Evolutionary conservation across 2,329 filamentous ascomycete genomes (phyloP), one percentile per base, ranked within the genome.

Genomic region (Colletotrichum sp.): DNA sequence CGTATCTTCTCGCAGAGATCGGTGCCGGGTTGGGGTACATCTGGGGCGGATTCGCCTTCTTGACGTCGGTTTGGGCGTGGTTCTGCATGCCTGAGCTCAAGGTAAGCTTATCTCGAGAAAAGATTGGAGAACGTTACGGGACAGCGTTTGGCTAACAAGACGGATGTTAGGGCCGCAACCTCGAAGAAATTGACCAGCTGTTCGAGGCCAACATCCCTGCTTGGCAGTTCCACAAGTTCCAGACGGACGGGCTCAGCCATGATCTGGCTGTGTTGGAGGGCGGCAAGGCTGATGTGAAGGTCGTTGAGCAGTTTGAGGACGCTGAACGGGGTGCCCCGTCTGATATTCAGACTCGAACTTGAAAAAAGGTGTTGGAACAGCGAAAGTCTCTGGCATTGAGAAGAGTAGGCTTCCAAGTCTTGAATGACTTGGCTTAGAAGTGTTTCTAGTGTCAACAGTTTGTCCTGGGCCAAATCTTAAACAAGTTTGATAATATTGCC

Each of bases 271-370:
- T 39, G 7, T 0, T 64, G 13, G 61, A 64, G 61, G 32, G 61
- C 0, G 61, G 61, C 0, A 64, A 36, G 0, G 61, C 30, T n/a
- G 32, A 64, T 0, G n/a, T 0, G 0, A 64, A 64, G 4, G 61
- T 64, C 0, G 61, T 64, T 11, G 61, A 36, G 15, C 30, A 64
- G 0, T 36, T 39, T 0, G 61, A 64, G 30, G 13, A 39, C 5
- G 3, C 34, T 36, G 61, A 63, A 2, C 19, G 61, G 1, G 22
- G 22, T 44, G 39, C 39, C n/a, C 39, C 9, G 8, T 9, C 19
- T 44, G 2, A 9, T 44, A 6, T 12, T 15, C 39, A 44, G 39
- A 32, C 30, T 11, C 8, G 30, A 32, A 32, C 30, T 32, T 32
- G 9, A 32, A 27, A 27, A 27, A 4, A 27, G 27, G 27, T 5